Conservation (phyloP, 2,329 filamentous ascomycete species). For the Lasiodiplodia gonubiensis region DNA sequence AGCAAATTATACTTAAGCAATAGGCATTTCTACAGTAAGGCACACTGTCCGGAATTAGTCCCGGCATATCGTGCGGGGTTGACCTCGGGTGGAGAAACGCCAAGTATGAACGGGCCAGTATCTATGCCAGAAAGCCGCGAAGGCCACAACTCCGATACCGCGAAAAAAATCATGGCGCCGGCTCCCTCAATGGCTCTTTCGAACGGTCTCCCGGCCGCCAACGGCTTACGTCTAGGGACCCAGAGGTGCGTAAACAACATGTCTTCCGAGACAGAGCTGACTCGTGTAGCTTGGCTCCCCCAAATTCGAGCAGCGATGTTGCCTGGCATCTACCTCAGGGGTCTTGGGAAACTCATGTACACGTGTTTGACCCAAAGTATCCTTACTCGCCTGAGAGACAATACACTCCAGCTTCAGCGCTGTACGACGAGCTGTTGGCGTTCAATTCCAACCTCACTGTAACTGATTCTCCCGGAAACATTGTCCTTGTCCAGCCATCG, state of each 20-base stretch:
- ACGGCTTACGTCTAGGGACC: background rate
- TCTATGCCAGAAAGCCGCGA: background rate
- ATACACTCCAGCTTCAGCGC: background rate
- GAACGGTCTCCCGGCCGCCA: background rate
- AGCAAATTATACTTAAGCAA: background rate
- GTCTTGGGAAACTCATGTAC: conserved; percentile 11
- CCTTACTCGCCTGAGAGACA: background rate
- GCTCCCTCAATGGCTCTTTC: background rate
- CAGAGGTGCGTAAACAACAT: background rate
- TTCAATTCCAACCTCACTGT: background rate
- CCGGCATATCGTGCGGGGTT: background rate
- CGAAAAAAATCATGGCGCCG: background rate
- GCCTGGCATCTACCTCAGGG: background rate
- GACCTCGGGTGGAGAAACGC: background rate
- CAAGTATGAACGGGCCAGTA: background rate
- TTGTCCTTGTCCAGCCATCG: conserved; percentile 5
- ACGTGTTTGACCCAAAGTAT: background rate
- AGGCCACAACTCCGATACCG: background rate
- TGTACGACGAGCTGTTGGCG: background rate
- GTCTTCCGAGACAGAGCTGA: background rate
- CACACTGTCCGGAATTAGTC: background rate
- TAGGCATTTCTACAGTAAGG: background rate
- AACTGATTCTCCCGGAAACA: background rate
- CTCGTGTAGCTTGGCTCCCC: background rate
- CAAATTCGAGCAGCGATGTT: background rate